Base-by-base conservation (phyloP, 345 rosid genomes). In the Acer yangbiense region DNA sequence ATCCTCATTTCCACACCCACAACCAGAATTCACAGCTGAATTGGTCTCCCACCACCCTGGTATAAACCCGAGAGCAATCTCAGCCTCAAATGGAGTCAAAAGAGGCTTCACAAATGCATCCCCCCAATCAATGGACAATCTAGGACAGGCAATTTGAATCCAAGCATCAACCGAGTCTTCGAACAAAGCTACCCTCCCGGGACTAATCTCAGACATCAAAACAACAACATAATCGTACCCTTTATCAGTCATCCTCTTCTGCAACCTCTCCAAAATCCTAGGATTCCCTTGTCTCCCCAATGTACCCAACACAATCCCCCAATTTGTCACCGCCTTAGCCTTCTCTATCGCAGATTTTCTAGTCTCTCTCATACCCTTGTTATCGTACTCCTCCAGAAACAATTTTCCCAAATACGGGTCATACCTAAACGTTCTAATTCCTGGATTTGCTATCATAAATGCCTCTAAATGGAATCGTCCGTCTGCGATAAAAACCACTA, bases 251-350 rank as follows among this genome's bases (percentile, higher is more conserved):
- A 96, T 91, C 68, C 85, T 92, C 83, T 76, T 88, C 92, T 94
- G 92, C 76, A 96, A 80, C 81, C 94, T 90, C 69, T 91, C 91
- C 5, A 96, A 80, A 78, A 88, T 89, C 86, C 88, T 87, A 0
- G 97, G 95, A 81, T 94, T 96, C 35, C 99, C 99, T 83, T 94
- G 99, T 86, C 98, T 89, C 66, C 99, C 99, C 65, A 96, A 73
- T 11, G 99, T 96, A 73, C 99, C 98, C 77, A 96, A 82, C 80
- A 96, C 93, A 44, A 92, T 82, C 20, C 98, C 97, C 95, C 97
- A 96, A 76, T 75, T 86, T 77, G 70, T 88, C 0, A 93, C 89
- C 13, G 71, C 79, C 73, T 46, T 88, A 0, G 94, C 95, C 58
- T 82, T 81, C 69, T 85, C 61, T 25, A 94, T 86, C 0, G 94